phyloP scores from a whole-genome alignment of 495 filamentous ascomycete species.

The Bacidia gigantensis region DNA sequence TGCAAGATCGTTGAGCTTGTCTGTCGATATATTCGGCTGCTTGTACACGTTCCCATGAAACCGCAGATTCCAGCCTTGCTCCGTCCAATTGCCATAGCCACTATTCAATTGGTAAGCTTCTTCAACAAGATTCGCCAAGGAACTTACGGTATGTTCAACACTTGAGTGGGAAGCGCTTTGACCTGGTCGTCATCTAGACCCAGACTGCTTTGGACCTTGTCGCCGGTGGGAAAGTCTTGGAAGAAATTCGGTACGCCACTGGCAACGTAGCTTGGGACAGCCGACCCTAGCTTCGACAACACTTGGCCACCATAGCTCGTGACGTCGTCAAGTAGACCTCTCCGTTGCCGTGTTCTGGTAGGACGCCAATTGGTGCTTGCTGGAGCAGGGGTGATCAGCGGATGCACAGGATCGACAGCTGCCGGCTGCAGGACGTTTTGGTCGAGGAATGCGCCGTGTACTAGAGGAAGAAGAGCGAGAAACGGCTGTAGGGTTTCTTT shows the following conservation, averaged over 20 bases:
- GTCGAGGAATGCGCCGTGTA: conserved; percentile 4
- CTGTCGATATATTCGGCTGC: conserved; percentile 48
- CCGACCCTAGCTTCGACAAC: conserved; percentile 29
- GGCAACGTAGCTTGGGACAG: conserved; percentile 41
- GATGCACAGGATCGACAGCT: conserved; percentile 23
- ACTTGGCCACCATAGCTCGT: conserved; percentile 30
- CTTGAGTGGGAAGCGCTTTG: conserved; percentile 49
- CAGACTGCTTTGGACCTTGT: conserved; percentile 42
- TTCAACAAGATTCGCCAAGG: not conserved
- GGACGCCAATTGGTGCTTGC: conserved; percentile 21
- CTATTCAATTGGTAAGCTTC: conserved; percentile 19
- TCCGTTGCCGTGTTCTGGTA: conserved; percentile 26
- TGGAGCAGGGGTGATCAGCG: conserved; percentile 36
- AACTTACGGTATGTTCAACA: conserved; percentile 52
- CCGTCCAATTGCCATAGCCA: conserved; percentile 74
- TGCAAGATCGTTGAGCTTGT: conserved; percentile 50
- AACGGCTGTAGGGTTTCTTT: not conserved
- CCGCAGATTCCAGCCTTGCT: conserved; percentile 57
- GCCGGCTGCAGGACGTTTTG: conserved; percentile 11
- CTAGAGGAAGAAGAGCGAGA: not conserved
- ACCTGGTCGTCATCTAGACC: conserved; percentile 43
- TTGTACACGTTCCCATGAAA: conserved; percentile 74
- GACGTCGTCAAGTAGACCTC: conserved; percentile 34
- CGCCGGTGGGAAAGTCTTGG: conserved; percentile 50
- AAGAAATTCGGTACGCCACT: conserved; percentile 50